phyloP scores from a whole-genome alignment of 495 filamentous ascomycete species.

The Xylaria telfairii region DNA sequence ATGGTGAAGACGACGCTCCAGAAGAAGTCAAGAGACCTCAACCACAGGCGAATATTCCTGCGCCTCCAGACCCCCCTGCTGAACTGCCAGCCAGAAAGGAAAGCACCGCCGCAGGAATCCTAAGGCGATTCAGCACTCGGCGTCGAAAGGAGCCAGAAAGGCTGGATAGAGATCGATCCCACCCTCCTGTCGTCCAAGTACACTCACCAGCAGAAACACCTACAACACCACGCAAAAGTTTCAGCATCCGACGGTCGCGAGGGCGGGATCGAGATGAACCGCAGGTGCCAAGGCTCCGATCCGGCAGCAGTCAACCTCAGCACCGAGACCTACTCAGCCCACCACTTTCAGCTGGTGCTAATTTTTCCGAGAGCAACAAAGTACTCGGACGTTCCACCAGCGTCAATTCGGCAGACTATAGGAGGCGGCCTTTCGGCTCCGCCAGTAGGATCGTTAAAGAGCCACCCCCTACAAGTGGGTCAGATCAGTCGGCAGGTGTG shows the following conservation, averaged over 20 bases:
- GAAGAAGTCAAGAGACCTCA: conserved; percentile 78
- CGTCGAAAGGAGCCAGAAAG: conserved; percentile 66
- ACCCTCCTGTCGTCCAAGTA: conserved; percentile 72
- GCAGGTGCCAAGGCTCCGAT: conserved; percentile 59
- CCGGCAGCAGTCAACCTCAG: conserved; percentile 70
- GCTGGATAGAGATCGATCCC: conserved; percentile 62
- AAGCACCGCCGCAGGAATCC: conserved; percentile 82
- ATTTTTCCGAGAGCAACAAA: conserved; percentile 63
- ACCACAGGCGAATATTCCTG: conserved; percentile 48
- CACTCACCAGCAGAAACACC: conserved; percentile 73
- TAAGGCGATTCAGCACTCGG: conserved; percentile 90
- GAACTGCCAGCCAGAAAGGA: conserved; percentile 81
- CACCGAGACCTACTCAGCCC: conserved; percentile 77
- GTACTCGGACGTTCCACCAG: conserved; percentile 81
- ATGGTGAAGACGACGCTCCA: conserved; percentile 91
- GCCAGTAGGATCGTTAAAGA: conserved; percentile 57
- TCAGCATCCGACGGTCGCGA: conserved; percentile 76
- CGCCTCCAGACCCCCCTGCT: conserved; percentile 58
- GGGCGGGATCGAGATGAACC: conserved; percentile 57
- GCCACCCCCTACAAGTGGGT: conserved; percentile 76
- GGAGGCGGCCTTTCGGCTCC: conserved; percentile 65
- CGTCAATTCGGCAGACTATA: conserved; percentile 83
- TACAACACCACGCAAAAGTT: conserved; percentile 73
- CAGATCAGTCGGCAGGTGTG: conserved; percentile 67
- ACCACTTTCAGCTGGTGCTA: conserved; percentile 63